These are phyloP conservation scores for Hyparrhenia diplandra DNA, from an alignment of 176 grass and related monocot genomes.

Conservation along the genomic window DNA sequence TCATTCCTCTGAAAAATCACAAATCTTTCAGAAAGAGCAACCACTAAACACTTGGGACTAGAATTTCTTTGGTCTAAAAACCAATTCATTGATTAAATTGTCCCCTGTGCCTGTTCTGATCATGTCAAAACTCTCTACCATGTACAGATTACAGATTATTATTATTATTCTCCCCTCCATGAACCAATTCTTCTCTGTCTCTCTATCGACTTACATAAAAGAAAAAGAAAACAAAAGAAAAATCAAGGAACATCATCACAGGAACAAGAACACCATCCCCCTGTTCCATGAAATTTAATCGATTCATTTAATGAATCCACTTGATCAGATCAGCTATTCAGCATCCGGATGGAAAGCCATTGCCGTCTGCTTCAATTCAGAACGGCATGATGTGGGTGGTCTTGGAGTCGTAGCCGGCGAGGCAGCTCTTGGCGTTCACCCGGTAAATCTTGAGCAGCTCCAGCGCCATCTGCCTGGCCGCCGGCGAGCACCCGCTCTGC, in stretches of 20 bases:
- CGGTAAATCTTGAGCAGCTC: conserved; percentile 87
- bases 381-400: conserved; percentile 96
- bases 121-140: conserved; percentile 31
- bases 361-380: conserved; percentile 16
- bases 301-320: not conserved
- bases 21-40: not conserved
- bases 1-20: not conserved
- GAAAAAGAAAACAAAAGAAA: not conserved
- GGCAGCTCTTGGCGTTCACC: conserved; percentile 80
- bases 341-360: not conserved
- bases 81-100: conserved; percentile 3
- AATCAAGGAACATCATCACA: not conserved
- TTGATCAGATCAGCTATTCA: not conserved
- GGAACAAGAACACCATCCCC: conserved; percentile 10
- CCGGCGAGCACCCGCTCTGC: conserved; percentile 77
- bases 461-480: conserved; percentile 67
- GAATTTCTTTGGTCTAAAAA: not conserved
- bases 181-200: conserved; percentile 34
- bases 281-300: not conserved
- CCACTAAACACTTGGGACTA: not conserved
- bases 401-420: conserved; percentile 91
- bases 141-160: conserved; percentile 35
- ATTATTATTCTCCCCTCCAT: not conserved
- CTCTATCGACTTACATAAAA: conserved; percentile 31
- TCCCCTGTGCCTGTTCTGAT: not conserved